phyloP scores from a whole-genome alignment of 139 green algal species.

The Chlamydomonas applanata region DNA sequence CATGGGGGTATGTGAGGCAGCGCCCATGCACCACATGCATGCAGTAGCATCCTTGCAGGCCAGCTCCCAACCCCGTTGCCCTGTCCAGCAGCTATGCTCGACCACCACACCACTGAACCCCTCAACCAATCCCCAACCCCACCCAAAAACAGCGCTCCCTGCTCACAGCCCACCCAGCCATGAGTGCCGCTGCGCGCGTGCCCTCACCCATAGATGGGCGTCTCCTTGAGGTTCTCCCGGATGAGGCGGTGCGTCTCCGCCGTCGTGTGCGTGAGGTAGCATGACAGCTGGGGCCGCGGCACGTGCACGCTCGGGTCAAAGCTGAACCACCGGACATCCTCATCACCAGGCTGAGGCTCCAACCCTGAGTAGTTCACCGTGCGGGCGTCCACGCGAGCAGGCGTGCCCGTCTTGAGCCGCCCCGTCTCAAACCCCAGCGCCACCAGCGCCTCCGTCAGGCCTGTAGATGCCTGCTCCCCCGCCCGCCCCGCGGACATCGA shows the following conservation, averaged over 20 bases:
- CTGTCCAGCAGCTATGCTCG: too few species aligned
- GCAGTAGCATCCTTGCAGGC: too few species aligned
- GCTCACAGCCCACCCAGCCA: too few species aligned
- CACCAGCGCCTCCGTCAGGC: constrained; percentile 88
- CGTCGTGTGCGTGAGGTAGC: constrained; percentile 93
- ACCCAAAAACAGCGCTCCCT: too few species aligned
- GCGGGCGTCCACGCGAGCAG: constrained; percentile 85
- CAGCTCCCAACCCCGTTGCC: too few species aligned
- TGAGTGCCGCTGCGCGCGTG: background rate
- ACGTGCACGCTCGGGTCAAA: constrained; percentile 84
- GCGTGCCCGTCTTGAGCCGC: constrained; percentile 95
- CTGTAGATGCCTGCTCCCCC: constrained; percentile 82
- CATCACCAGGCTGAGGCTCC: constrained; percentile 79
- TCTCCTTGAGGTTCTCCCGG: constrained; percentile 84
- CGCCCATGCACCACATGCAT: too few species aligned
- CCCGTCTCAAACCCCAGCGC: constrained; percentile 90
- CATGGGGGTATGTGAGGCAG: too few species aligned
- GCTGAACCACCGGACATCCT: constrained; percentile 87
- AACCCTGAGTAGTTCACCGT: constrained; percentile 81
- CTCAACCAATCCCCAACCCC: too few species aligned
- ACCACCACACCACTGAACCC: too few species aligned
- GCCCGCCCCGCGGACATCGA: constrained; percentile 86
- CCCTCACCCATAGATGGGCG: constrained; percentile 86
- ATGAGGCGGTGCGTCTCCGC: constrained; percentile 85
- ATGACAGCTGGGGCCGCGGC: constrained; percentile 66